Evolutionary conservation across 176 grass and related monocot species (phyloP).

Genomic region (Zea luxurians): DNA sequence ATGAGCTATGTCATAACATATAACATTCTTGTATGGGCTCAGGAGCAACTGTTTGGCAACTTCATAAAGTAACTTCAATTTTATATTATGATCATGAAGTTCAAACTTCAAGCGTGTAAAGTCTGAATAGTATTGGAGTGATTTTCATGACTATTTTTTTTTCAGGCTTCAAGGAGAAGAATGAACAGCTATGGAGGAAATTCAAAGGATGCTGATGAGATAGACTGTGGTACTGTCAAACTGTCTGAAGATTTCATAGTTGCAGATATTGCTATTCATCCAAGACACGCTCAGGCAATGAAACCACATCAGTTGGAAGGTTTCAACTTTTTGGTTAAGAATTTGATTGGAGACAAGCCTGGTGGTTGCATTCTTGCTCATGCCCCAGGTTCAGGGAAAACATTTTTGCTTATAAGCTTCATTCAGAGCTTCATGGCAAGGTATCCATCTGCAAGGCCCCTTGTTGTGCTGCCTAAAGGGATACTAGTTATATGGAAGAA

Average conservation of each 20-base stretch:
- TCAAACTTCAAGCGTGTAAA: neutral
- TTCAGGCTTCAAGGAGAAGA: slow-evolving; percentile 67
- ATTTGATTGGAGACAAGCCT: slow-evolving; percentile 72
- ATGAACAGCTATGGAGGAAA: slow-evolving; percentile 40
- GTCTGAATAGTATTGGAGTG: slow-evolving; percentile 9
- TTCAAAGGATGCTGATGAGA: slow-evolving; percentile 56
- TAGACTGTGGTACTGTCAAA: slow-evolving; percentile 49
- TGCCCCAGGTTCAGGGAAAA: slow-evolving; percentile 94
- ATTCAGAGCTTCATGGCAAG: slow-evolving; percentile 97
- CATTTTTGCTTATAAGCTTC: slow-evolving; percentile 96
- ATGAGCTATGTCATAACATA: neutral
- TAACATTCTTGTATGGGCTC: neutral
- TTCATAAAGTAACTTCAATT: neutral
- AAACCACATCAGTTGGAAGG: slow-evolving; percentile 89
- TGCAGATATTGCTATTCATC: slow-evolving; percentile 80
- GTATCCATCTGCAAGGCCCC: slow-evolving; percentile 76
- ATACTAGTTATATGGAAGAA: slow-evolving; percentile 91
- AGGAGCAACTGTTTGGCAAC: slow-evolving; percentile 1
- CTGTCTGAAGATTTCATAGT: slow-evolving; percentile 64
- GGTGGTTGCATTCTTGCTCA: slow-evolving; percentile 97
- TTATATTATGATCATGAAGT: slow-evolving; percentile 24
- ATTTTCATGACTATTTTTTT: slow-evolving; percentile 35
- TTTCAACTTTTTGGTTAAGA: slow-evolving; percentile 91
- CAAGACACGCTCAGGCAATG: slow-evolving; percentile 80
- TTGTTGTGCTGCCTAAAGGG: slow-evolving; percentile 89